These are phyloP conservation scores for Trypanosoma conorhini DNA, from an alignment of 208 protist species.

Conservation along the genomic window DNA sequence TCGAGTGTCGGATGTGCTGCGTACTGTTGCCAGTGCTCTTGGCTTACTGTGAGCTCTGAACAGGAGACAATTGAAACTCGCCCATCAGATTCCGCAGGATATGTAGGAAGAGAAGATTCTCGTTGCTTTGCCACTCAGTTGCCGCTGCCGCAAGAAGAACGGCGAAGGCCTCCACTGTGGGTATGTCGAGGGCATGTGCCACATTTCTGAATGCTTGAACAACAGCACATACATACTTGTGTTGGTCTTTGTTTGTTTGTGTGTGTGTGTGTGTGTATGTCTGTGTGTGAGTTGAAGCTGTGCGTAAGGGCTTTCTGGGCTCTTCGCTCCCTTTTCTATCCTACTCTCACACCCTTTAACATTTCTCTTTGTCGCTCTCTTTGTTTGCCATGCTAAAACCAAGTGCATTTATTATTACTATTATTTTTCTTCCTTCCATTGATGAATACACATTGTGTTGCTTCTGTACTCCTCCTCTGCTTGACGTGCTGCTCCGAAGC, in stretches of 20 bases:
- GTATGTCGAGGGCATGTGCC: slow-evolving; percentile 59
- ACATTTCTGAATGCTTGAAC: slow-evolving; percentile 14
- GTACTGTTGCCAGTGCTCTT: slow-evolving; percentile 91
- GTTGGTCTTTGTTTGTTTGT: not conserved
- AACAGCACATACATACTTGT: slow-evolving; percentile 2
- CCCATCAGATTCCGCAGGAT: slow-evolving; percentile 43
- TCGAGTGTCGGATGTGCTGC: slow-evolving; percentile 39
- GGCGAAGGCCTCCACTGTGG: slow-evolving; percentile 74
- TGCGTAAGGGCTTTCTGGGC: no score
- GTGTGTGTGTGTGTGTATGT: slow-evolving; percentile 7
- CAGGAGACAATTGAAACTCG: slow-evolving; percentile 58
- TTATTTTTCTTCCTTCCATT: no score
- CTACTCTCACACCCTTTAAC: no score
- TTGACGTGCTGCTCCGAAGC: not conserved
- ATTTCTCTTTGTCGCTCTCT: no score
- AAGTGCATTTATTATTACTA: no score
- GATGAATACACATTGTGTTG: not conserved
- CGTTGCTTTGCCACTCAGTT: slow-evolving; percentile 57
- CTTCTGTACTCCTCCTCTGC: not conserved
- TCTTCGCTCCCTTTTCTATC: no score
- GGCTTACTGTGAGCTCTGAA: slow-evolving; percentile 54
- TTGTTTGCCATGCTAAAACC: no score
- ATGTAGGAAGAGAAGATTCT: slow-evolving; percentile 23
- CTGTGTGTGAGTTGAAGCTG: no score
- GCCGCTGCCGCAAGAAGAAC: slow-evolving; percentile 37